Base-by-base conservation (phyloP, 2,329 filamentous ascomycete species). In the Colletotrichum abscissum region DNA sequence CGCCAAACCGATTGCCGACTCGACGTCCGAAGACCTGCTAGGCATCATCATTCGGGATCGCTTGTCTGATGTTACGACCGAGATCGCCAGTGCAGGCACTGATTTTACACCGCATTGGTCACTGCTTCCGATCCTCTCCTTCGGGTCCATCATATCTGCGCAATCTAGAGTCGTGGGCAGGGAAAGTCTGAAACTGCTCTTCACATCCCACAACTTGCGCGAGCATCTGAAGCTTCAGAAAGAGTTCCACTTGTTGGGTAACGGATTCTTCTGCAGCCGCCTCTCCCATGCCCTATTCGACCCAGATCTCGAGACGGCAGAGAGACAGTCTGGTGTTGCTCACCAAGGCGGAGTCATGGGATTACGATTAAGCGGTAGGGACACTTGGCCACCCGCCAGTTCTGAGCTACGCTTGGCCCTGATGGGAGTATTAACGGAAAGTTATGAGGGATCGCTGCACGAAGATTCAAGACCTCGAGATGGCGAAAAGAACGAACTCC, bases 361-460 rank as follows among this genome's bases (percentile, higher is more conserved):
- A 1, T 86, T 98, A 54, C 92, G 95, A 54, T 86, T 98, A 0
- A 93, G 93, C n/a, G 91, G 90, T 2, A 90, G 95, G 77, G 91
- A 94, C 68, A 94, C 88, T 38, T 98, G 97, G 97, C 97, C 97
- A 30, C 97, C 97, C 5, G 95, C 95, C 28, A 97, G 94, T 81
- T 98, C 95, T 0, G 97, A 98, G 81, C 85, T 99, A n/a, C 91
- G 95, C 11, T 87, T 98, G 5, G 94, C 94, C 0, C 86, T 99
- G 22, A 97, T 95, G 89, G 95, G 95, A 0, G 89, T 98, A 1
- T 85, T 98, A 7, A 88, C 89, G 2, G 95, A 98, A 75, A 94
- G 91, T 75, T 94, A 95, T 76, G 82, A 78, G 75, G 81, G 64
- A 4, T 67, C 67, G 4, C 12, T 38, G 12, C 35, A 58, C 46